A percentile compares a stretch with the other conserved stretches of the same genome.
Conservation (phyloP, 805 yeast genomes). For the Ogataea thermomethanolica region DNA sequence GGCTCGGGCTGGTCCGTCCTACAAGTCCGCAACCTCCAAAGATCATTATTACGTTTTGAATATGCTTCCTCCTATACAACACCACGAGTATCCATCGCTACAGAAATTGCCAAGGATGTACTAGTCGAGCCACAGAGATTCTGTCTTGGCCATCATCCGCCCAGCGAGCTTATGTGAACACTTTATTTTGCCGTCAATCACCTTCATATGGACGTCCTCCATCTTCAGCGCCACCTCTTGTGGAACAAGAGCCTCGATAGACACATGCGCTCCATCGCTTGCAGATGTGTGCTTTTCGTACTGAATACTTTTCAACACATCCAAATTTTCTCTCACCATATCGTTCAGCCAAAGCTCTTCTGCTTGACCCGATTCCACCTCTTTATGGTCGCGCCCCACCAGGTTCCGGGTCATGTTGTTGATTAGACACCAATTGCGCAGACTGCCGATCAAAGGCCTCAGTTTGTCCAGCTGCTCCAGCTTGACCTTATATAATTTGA, state of each 20-base stretch:
- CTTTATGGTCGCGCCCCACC: conserved; percentile 6
- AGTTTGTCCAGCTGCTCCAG: conserved; percentile 21
- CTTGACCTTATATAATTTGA: conserved; percentile 28
- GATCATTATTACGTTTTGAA: conserved; percentile 12
- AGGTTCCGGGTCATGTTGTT: conserved; percentile 25
- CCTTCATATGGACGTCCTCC: conserved; percentile 5
- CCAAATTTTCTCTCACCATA: conserved; percentile 19
- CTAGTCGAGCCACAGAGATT: conserved; percentile 10
- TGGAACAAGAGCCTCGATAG: conserved; percentile 35
- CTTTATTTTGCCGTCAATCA: conserved; percentile 15
- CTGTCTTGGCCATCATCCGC: conserved; percentile 16
- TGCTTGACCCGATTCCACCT: conserved; percentile 1
- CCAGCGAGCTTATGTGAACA: conserved; percentile 9
- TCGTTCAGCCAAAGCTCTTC: conserved; percentile 20
- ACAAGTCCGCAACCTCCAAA: conserved; percentile 5
- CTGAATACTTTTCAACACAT: conserved; percentile 7
- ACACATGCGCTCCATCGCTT: conserved; percentile 4
- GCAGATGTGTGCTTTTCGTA: conserved; percentile 17
- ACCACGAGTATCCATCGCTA: conserved; percentile 8
- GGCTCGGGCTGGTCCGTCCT: background rate
- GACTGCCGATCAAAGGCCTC: conserved; percentile 14
- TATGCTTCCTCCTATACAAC: conserved; percentile 16
- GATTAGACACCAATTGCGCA: conserved; percentile 30
- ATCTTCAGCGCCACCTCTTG: conserved; percentile 37
- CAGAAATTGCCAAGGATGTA: conserved; percentile 5